phyloP scores from a whole-genome alignment of 192 early-diverging fungal genomes.

The Ambispora gerdemannii region DNA sequence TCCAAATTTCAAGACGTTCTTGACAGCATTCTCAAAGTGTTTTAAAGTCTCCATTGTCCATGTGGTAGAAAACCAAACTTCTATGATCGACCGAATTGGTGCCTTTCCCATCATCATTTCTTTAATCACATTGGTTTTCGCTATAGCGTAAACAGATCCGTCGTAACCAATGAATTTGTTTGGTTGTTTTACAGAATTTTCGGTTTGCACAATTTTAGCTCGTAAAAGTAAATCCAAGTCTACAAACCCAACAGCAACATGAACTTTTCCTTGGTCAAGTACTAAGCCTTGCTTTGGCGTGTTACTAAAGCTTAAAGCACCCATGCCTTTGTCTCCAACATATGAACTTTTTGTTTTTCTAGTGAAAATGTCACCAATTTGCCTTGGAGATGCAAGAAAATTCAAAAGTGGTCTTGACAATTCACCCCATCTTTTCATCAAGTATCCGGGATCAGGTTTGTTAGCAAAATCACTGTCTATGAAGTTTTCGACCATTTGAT shows the following conservation, averaged over 20 bases:
- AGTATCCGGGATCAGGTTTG: too few species aligned
- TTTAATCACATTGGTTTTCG: conserved; percentile 2
- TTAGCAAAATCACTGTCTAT: too few species aligned
- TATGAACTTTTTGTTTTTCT: not conserved
- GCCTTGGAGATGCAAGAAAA: not conserved
- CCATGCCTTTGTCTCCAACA: not conserved
- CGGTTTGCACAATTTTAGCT: not conserved
- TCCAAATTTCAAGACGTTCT: conserved; percentile 1
- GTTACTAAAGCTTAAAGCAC: conserved; percentile 4
- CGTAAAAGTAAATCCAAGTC: conserved; percentile 7
- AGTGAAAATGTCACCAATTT: conserved; percentile 2
- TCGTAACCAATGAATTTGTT: conserved; percentile 3
- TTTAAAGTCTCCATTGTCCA: conserved; percentile 8
- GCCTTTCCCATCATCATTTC: conserved; percentile 3
- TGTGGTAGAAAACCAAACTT: conserved; percentile 5
- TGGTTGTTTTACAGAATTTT: not conserved
- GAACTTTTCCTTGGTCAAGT: not conserved
- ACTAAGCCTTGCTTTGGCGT: not conserved
- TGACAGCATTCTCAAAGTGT: not conserved
- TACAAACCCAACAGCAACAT: conserved; percentile 17
- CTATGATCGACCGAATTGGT: not conserved
- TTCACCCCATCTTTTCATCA: not conserved
- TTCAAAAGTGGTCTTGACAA: not conserved
- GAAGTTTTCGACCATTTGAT: too few species aligned
- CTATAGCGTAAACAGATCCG: not conserved